Percentiles rank a stretch among this genome's conserved stretches.
Evolutionary conservation across 106 monocot species (phyloP).

Genomic region (Dioscorea dumetorum): DNA sequence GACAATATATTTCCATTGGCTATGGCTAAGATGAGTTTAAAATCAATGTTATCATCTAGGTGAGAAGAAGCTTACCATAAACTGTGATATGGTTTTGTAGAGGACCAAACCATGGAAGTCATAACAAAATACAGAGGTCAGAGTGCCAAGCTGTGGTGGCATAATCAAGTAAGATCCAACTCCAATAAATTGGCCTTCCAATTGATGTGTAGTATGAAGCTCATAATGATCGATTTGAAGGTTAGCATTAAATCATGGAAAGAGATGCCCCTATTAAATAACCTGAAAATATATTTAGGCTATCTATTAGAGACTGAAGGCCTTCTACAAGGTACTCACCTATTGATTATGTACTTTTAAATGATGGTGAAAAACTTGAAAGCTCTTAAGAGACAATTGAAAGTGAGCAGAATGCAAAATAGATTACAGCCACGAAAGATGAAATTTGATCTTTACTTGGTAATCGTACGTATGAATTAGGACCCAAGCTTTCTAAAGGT

Average conservation of each 20-base stretch:
- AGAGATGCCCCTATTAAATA: neutral
- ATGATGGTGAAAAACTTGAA: neutral
- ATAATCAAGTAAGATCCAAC: neutral
- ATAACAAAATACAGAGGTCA: neutral
- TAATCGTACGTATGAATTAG: neutral
- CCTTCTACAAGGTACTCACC: neutral
- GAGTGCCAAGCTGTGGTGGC: neutral
- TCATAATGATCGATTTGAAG: neutral
- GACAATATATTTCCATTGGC: constrained; percentile 2
- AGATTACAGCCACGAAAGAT: neutral
- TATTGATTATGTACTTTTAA: neutral
- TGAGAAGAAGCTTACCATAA: constrained; percentile 3
- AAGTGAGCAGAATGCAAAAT: neutral
- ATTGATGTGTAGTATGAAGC: neutral
- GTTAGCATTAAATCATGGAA: no score
- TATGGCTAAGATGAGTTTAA: constrained; percentile 6
- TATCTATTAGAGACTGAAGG: neutral
- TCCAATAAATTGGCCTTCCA: neutral
- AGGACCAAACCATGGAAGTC: constrained; percentile 1
- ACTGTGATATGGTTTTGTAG: constrained; percentile 1
- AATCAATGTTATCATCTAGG: neutral
- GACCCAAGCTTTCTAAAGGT: neutral
- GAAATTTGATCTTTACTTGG: neutral
- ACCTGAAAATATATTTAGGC: neutral
- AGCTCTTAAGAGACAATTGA: neutral